phyloP scores from a whole-genome alignment of 441 rosid species.

The Brassica hybrid region DNA sequence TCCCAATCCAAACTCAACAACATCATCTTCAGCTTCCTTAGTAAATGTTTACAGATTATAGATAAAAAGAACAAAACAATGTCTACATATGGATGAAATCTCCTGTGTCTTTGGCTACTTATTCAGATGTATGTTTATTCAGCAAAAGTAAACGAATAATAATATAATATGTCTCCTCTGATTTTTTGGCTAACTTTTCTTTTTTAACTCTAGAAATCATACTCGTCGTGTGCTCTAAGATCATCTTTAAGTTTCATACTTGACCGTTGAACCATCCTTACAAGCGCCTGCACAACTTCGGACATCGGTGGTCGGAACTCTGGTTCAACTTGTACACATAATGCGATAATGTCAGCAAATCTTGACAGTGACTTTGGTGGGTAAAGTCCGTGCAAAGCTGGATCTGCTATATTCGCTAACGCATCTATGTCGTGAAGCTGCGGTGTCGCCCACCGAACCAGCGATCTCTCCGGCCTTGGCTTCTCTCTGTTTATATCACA shows the following conservation, averaged over 20 bases:
- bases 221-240: slow-evolving; percentile 29
- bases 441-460: slow-evolving; percentile 93
- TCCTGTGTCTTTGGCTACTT: no score
- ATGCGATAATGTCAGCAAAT: slow-evolving; percentile 83
- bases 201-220: slow-evolving; percentile 31
- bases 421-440: slow-evolving; percentile 85
- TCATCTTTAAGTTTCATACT: slow-evolving; percentile 65
- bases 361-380: slow-evolving; percentile 87
- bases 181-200: neutral
- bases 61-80: neutral
- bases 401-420: slow-evolving; percentile 81
- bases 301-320: slow-evolving; percentile 90
- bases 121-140: no score
- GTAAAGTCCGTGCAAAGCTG: slow-evolving; percentile 88
- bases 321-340: slow-evolving; percentile 84
- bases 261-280: slow-evolving; percentile 67
- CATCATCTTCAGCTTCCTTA: neutral
- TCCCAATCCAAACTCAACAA: neutral
- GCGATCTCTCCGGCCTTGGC: slow-evolving; percentile 73
- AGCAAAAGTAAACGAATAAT: neutral
- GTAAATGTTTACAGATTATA: neutral
- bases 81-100: neutral
- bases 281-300: slow-evolving; percentile 78
- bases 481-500: slow-evolving; percentile 54
- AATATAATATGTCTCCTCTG: neutral